A percentile compares a stretch with the other conserved stretches of the same genome.
These are phyloP conservation scores for Pestalotiopsis sp. DNA, from an alignment of 2,329 filamentous ascomycete genomes.

Conservation along the genomic window DNA sequence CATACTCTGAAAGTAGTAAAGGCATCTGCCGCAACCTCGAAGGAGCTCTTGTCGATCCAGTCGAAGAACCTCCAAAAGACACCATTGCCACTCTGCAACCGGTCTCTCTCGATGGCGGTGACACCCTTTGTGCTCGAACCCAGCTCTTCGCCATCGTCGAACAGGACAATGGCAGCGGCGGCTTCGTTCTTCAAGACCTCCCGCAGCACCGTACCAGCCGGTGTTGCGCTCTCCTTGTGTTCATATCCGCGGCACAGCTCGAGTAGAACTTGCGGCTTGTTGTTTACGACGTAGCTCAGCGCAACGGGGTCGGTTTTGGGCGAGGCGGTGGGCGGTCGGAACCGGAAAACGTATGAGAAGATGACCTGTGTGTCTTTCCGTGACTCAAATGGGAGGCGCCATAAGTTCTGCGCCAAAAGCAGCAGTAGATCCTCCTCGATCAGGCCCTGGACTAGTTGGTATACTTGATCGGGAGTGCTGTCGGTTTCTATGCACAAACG, in stretches of 20 bases:
- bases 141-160: constrained; percentile 78
- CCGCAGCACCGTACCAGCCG: constrained; percentile 85
- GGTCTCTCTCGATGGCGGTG: constrained; percentile 74
- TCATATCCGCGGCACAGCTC: constrained; percentile 90
- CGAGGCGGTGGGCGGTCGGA: constrained; percentile 71
- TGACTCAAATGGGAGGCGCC: constrained; percentile 89
- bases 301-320: constrained; percentile 78
- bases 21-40: constrained; percentile 95
- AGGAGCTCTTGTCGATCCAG: constrained; percentile 95
- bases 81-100: constrained; percentile 76
- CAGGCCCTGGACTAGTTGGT: constrained; percentile 80
- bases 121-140: constrained; percentile 77
- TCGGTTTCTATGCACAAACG: constrained; percentile 68
- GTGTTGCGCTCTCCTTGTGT: constrained; percentile 86
- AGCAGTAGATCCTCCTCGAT: constrained; percentile 90
- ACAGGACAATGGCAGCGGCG: constrained; percentile 87
- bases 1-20: constrained; percentile 94
- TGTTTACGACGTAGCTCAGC: constrained; percentile 84
- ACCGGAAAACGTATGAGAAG: constrained; percentile 92
- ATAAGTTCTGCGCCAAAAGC: constrained; percentile 79
- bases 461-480: constrained; percentile 83
- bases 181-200: constrained; percentile 90
- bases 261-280: constrained; percentile 83
- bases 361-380: constrained; percentile 95
- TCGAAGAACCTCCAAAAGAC: constrained; percentile 97